Evolutionary conservation across 2,329 filamentous ascomycete species (phyloP), one percentile per base, ranked within the genome.

Genomic region (Nothophaeocryptopus gaeumannii): DNA sequence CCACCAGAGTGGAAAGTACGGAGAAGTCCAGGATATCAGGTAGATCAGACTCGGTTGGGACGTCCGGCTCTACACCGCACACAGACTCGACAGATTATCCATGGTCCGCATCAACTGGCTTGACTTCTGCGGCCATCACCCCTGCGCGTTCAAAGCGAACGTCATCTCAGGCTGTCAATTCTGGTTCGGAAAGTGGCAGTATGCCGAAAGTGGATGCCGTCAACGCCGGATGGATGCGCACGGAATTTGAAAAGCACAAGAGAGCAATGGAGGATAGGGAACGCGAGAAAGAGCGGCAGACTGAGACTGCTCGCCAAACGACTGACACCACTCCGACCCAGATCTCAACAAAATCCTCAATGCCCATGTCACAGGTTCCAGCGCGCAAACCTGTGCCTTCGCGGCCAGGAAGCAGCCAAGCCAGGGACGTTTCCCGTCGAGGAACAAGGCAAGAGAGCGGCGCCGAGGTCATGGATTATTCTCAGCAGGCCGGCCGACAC

Each of bases 171-270:
- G 60, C 59, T 32, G 32, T 61, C 26, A 58, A 67, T 10, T 47
- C 54, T 13, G 44, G 44, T 5, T 48, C 44, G 55, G 65, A 67
- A 36, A 51, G 45, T 13, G 53, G 56, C 16, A 58, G 45, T 35
- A 60, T 64, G 2, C 66, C 67, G n/a, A 64, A 67, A 37, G 64
- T 69, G 15, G 71, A 74, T 43, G 63, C 67, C 8, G 61, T 53
- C 5, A 62, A 72, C 34, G 63, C 67, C 2, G 72, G 74, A 34
- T 73, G 72, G 72, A 74, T 74, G 70, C 68, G 67, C 12, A 59
- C 63, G 32, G 71, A 75, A 53, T 58, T 70, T 30, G 72, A 73
- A 44, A 74, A 69, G 58, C 64, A 68, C 47, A 61, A 56, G 51
- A 58, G 54, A 30, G 50, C 57, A 12, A 50, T 59, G 14, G 56